These are phyloP conservation scores for Conoideocrella luteorostrata DNA, from an alignment of 2,329 filamentous ascomycete species.

Conservation along the genomic window DNA sequence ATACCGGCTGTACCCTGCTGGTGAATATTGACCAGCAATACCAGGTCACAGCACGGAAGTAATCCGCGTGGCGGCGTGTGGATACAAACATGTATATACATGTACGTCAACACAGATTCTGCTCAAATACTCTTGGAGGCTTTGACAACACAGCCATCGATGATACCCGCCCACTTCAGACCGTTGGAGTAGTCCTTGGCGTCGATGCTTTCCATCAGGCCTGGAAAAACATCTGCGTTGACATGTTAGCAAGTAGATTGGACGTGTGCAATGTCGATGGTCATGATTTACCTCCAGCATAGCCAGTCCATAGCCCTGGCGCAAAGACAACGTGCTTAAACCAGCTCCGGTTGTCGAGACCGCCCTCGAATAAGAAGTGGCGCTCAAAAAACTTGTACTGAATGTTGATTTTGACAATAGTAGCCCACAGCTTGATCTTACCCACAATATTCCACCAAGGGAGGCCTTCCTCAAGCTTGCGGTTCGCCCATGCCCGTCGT, in stretches of 20 bases:
- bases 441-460: slow-evolving; percentile 76
- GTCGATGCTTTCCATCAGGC: slow-evolving; percentile 57
- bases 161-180: slow-evolving; percentile 53
- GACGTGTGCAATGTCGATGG: too few relatives aligned
- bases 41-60: too few relatives aligned
- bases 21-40: too few relatives aligned
- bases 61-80: too few relatives aligned
- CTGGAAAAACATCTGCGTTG: slow-evolving; percentile 51
- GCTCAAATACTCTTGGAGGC: slow-evolving; percentile 36
- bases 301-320: slow-evolving; percentile 86
- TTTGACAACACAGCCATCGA: slow-evolving; percentile 42
- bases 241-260: slow-evolving; percentile 8
- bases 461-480: slow-evolving; percentile 44
- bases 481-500: slow-evolving; percentile 33
- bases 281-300: slow-evolving; percentile 58
- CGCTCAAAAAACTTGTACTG: slow-evolving; percentile 83
- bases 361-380: slow-evolving; percentile 67
- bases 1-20: too few relatives aligned
- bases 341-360: slow-evolving; percentile 75
- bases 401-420: slow-evolving; percentile 62
- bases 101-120: too few relatives aligned
- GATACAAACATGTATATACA: too few relatives aligned
- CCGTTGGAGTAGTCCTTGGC: slow-evolving; percentile 51
- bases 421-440: slow-evolving; percentile 55
- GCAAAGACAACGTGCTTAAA: slow-evolving; percentile 96